phyloP scores from a whole-genome alignment of 1,284 basidiomycete species.

The Ganoderma leucocontextum region DNA sequence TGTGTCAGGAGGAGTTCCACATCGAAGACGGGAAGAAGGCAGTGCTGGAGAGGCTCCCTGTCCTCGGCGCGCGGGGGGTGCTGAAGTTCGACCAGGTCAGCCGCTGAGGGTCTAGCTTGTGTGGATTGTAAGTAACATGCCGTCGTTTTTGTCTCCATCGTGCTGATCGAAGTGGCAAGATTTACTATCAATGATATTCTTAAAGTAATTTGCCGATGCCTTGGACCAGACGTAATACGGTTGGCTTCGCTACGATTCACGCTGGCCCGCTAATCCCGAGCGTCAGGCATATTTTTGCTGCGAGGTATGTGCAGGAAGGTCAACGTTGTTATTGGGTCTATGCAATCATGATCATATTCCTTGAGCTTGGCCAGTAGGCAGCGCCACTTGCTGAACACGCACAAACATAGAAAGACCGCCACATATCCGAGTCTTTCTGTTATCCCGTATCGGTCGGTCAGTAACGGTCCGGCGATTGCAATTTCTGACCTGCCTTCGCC shows the following conservation, averaged over 20 bases:
- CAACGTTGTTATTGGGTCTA: neutral
- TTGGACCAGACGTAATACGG: neutral
- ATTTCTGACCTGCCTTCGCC: neutral
- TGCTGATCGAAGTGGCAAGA: neutral
- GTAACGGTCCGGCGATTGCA: neutral
- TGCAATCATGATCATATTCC: no score
- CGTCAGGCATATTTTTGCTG: neutral
- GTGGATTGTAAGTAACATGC: neutral
- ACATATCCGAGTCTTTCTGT: neutral
- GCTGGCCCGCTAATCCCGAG: neutral
- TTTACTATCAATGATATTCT: no score
- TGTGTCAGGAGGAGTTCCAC: conserved; percentile 22
- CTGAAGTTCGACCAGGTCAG: conserved; percentile 17
- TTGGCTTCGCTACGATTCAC: neutral
- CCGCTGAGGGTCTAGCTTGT: neutral
- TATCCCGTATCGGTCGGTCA: neutral
- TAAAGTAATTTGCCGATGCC: neutral
- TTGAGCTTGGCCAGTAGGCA: neutral
- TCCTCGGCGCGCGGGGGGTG: conserved; percentile 21
- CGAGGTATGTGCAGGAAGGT: neutral
- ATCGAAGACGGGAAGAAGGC: conserved; percentile 19
- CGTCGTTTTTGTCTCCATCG: neutral
- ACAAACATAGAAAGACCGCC: neutral
- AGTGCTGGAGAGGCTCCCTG: conserved; percentile 23
- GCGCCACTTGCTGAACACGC: neutral